These are phyloP conservation scores for Kitagawia praeruptora DNA, from an alignment of 129 eudicot genomes.

Conservation along the genomic window DNA sequence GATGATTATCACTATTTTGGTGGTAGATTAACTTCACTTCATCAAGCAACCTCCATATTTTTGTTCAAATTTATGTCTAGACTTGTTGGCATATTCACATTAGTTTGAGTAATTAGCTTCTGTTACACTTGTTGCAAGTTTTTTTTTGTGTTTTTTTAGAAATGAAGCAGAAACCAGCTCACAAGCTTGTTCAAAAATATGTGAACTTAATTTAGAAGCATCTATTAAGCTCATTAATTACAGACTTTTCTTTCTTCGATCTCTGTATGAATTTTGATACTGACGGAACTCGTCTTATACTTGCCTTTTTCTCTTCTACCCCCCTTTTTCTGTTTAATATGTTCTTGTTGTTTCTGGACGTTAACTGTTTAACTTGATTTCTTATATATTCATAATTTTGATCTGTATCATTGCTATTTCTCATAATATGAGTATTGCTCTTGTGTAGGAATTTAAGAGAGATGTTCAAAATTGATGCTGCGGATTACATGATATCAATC, in stretches of 20 bases:
- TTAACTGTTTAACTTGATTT: neutral
- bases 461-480: constrained; percentile 92
- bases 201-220: neutral
- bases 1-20: neutral
- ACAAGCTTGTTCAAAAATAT: neutral
- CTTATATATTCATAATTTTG: neutral
- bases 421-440: neutral
- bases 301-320: neutral
- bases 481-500: constrained; percentile 96
- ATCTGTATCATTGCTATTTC: neutral
- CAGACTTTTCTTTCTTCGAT: neutral
- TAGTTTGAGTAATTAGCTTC: neutral
- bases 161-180: neutral
- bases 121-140: no score
- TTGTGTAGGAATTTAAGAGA: constrained; percentile 72
- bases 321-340: neutral
- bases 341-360: neutral
- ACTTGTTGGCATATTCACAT: neutral
- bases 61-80: neutral
- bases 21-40: neutral
- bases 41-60: neutral
- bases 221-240: neutral
- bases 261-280: neutral
- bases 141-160: neutral
- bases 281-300: neutral